Evolutionary conservation across 495 filamentous ascomycete species (phyloP).

Genomic region (Podospora pseudoanserina): DNA sequence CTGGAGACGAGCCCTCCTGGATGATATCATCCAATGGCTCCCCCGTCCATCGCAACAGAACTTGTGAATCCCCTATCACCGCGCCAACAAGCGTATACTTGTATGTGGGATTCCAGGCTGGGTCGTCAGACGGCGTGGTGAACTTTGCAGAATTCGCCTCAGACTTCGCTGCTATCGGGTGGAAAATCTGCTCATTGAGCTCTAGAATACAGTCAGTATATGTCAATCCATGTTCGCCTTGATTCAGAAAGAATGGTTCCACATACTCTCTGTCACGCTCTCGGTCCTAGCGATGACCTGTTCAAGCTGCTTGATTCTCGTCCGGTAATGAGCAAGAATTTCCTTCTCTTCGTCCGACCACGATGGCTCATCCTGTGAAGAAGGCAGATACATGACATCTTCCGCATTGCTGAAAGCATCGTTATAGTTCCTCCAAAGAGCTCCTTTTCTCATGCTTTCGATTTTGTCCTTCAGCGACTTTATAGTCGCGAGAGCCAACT

Average conservation of each 20-base stretch:
- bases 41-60: constrained; percentile 33
- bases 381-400: background rate
- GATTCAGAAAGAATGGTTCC: constrained; percentile 9
- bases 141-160: background rate
- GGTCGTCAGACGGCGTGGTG: constrained; percentile 12
- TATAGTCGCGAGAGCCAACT: background rate
- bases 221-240: background rate
- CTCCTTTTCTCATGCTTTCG: background rate
- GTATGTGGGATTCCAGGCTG: constrained; percentile 37
- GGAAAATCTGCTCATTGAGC: background rate
- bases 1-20: constrained; percentile 2
- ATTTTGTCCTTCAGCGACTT: background rate
- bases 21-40: constrained; percentile 23
- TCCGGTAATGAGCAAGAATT: constrained; percentile 20
- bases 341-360: constrained; percentile 36
- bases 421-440: background rate
- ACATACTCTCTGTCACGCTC: constrained; percentile 22
- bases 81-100: constrained; percentile 43
- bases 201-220: background rate
- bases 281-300: constrained; percentile 16
- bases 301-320: constrained; percentile 13
- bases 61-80: constrained; percentile 30
- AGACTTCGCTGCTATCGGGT: background rate
- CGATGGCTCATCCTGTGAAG: constrained; percentile 35
- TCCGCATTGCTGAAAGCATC: background rate